Evolutionary conservation across 768 basidiomycete genomes (phyloP), one percentile per base, ranked within the genome.

Genomic region (Termitomyces sp.): DNA sequence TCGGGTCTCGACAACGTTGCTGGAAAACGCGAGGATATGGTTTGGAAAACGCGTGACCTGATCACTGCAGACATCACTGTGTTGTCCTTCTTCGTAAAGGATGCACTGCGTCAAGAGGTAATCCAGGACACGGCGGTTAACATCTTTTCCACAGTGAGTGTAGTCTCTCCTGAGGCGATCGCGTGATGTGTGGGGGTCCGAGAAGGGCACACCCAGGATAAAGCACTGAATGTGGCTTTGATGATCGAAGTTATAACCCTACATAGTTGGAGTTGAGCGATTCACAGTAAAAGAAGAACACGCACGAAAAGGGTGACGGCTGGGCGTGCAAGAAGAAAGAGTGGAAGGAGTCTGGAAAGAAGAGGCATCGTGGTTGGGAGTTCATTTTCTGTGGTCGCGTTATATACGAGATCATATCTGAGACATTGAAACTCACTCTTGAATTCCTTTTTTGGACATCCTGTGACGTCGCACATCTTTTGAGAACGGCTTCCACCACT

Each of bases 31-130:
- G 20, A 64, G 39, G 36, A 64, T 64, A 37, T 55, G 44, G n/a
- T 54, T 34, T 15, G 63, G 63, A 36, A 58, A 61, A 18, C 46
- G 46, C n/a, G 58, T 59, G 20, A 39, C 46, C n/a, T 57, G 42
- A 1, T 64, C 58, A 44, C 47, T 61, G 44, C 60, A 63, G 47
- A 61, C 58, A 30, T 59, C 57, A 8, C 22, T 45, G 34, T 31
- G 42, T 44, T 57, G 41, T 27, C 63, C 63, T 2, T 47, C 49
- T 27, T 57, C 42, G 27, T 53, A 55, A 31, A 36, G 54, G 50
- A 64, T 61, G 45, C 63, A 64, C 30, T 61, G 60, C 24, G 60
- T 59, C 60, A 64, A 54, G 12, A 64, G 55, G 37, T 56, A 54
- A 27, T 64, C 58, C 33, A 64, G 63, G 30, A 64, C 36, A 20